Evolutionary conservation across 257 asterid species (phyloP).

Genomic region (Forsythia viridissima): DNA sequence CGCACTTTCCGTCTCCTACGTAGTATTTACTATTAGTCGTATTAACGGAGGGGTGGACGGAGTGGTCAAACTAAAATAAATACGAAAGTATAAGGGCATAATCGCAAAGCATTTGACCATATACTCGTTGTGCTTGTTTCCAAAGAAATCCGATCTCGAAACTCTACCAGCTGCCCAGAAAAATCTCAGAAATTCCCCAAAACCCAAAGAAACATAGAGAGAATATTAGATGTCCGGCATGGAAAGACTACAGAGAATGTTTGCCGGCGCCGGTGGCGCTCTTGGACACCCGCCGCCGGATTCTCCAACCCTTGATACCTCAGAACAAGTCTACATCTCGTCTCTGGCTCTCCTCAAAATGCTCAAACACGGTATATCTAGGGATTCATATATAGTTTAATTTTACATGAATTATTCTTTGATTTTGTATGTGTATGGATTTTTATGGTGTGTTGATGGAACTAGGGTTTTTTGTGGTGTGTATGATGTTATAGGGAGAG

Average conservation of each 20-base stretch:
- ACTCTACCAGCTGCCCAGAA: background rate
- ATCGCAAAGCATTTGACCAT: too few relatives aligned
- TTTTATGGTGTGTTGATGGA: slow-evolving; percentile 2
- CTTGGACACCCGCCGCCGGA: slow-evolving; percentile 95
- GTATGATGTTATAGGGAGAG: slow-evolving; percentile 61
- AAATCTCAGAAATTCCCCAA: background rate
- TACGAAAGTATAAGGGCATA: background rate
- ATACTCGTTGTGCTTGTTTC: slow-evolving; percentile 22
- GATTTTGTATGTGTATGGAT: background rate
- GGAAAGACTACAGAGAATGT: slow-evolving; percentile 94
- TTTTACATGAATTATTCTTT: background rate
- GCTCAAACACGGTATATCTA: slow-evolving; percentile 93
- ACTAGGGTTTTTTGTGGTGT: slow-evolving; percentile 17
- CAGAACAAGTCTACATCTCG: slow-evolving; percentile 96
- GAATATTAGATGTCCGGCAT: slow-evolving; percentile 47
- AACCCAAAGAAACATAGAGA: too few relatives aligned
- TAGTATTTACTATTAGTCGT: too few relatives aligned
- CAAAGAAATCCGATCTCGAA: slow-evolving; percentile 31
- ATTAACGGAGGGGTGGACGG: too few relatives aligned
- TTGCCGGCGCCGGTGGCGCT: slow-evolving; percentile 96
- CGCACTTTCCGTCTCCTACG: too few relatives aligned
- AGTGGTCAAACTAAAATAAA: too few relatives aligned
- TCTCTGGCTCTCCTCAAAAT: slow-evolving; percentile 92
- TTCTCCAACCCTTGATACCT: slow-evolving; percentile 85
- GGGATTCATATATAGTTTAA: slow-evolving; percentile 35